Evolutionary conservation across 805 yeast species (phyloP).

Genomic region (Blastobotrys parvus): DNA sequence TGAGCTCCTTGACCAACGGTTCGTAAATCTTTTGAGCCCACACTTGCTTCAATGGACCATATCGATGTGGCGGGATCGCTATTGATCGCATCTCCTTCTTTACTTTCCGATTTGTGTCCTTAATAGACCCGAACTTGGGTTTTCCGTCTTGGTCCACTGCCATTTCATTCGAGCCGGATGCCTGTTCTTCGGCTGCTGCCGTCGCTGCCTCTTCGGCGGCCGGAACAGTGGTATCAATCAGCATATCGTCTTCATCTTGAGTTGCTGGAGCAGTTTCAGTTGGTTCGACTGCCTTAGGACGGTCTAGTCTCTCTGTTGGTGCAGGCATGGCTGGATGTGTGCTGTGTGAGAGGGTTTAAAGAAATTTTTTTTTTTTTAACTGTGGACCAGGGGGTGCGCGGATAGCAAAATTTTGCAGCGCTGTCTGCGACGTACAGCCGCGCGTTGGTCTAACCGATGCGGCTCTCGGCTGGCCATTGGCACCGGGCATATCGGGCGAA

Average conservation of each 20-base stretch:
- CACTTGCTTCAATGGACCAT: slow-evolving; percentile 80
- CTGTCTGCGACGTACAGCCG: too few relatives aligned
- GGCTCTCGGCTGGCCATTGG: too few relatives aligned
- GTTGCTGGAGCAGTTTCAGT: slow-evolving; percentile 32
- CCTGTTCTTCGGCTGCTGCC: slow-evolving; percentile 19
- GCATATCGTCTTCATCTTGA: slow-evolving; percentile 35
- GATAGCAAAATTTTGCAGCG: slow-evolving; percentile 1
- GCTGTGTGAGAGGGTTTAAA: too few relatives aligned
- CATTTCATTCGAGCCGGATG: slow-evolving; percentile 26
- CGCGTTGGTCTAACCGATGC: too few relatives aligned
- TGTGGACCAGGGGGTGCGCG: background rate
- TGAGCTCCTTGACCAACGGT: slow-evolving; percentile 89
- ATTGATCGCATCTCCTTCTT: slow-evolving; percentile 83
- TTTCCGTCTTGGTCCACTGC: slow-evolving; percentile 82
- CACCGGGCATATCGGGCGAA: too few relatives aligned
- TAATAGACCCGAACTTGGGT: slow-evolving; percentile 76
- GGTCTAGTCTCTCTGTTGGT: slow-evolving; percentile 28
- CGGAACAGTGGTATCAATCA: slow-evolving; percentile 31
- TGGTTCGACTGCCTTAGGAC: slow-evolving; percentile 2
- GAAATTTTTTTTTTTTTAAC: too few relatives aligned
- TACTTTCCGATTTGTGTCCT: slow-evolving; percentile 52
- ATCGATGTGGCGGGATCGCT: slow-evolving; percentile 93
- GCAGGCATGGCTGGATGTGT: too few relatives aligned
- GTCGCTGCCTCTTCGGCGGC: slow-evolving; percentile 14
- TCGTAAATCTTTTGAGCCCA: slow-evolving; percentile 89